Percentiles rank a stretch among this genome's conserved stretches.
phyloP scores from a whole-genome alignment of 2,329 filamentous ascomycete genomes.

The Chaetomium sp. region DNA sequence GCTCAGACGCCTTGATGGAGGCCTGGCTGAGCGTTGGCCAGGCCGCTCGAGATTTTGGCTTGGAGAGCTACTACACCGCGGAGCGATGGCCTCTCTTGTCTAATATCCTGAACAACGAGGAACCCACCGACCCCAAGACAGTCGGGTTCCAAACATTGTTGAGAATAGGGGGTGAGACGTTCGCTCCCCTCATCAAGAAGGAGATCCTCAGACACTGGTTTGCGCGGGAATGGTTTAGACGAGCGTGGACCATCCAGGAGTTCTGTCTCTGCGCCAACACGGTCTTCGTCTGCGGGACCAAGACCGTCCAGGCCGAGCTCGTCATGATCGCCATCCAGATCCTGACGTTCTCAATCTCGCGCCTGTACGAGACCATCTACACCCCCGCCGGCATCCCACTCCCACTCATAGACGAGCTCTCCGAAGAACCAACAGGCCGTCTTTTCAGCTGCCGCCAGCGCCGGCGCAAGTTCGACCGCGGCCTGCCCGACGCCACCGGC shows the following conservation, averaged over 20 bases:
- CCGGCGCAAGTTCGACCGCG: slow-evolving; percentile 4
- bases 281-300: slow-evolving; percentile 24
- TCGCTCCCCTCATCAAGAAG: not conserved
- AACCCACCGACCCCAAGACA: not conserved
- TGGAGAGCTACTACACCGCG: slow-evolving; percentile 18
- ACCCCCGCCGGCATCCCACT: not conserved
- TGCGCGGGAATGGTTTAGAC: slow-evolving; percentile 19
- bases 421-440: slow-evolving; percentile 6
- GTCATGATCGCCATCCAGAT: slow-evolving; percentile 16
- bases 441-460: slow-evolving; percentile 20
- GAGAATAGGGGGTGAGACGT: not conserved
- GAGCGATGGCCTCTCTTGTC: not conserved
- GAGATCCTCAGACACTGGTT: slow-evolving; percentile 2
- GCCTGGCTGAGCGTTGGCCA: slow-evolving; percentile 12
- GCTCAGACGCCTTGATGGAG: slow-evolving; percentile 27
- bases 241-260: slow-evolving; percentile 26
- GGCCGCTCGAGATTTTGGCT: slow-evolving; percentile 10
- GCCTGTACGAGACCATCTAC: not conserved
- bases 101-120: not conserved
- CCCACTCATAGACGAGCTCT: not conserved
- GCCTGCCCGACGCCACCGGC: slow-evolving; percentile 2
- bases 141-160: not conserved
- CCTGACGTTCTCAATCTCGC: not conserved
- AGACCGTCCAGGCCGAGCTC: slow-evolving; percentile 12
- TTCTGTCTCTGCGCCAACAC: slow-evolving; percentile 28